Evolutionary conservation across 202 grass and related monocot species (phyloP), one percentile per base, ranked within the genome.

Genomic region (Elaeis oleifera): DNA sequence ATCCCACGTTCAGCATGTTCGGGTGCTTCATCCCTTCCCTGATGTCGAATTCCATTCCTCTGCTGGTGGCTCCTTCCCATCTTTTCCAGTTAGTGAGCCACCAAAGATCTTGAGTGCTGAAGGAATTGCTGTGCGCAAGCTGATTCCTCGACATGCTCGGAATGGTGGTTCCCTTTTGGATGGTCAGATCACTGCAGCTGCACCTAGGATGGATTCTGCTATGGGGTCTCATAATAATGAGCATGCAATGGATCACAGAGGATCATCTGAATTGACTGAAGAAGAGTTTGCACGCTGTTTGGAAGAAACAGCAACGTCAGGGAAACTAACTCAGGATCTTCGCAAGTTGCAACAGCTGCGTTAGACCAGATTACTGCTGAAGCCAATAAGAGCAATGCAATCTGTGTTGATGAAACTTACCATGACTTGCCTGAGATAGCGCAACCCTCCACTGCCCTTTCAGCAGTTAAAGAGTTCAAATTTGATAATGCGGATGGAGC

Each of bases 1-100:
- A 71, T 95, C 90, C 90, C 90, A 58, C 84, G 83, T 53, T 73
- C 90, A 1, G 77, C 69, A 68, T 95, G 86, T 71, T 95, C 90
- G 28, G 78, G 86, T 57, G 77, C 78, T 29, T 95, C 83, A 20
- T 90, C 83, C n/a, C 80, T 95, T 81, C 80, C 51, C 29, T 21
- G 74, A 81, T 54, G 21, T 18, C 23, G 65, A 68, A 16, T 22
- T 55, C 27, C n/a, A 39, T 44, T 56, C 18, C 22, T 16, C 51
- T 23, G 18, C 11, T 14, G 36, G 23, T 25, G 51, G 23, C 27
- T 55, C 54, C 20, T 65, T 81, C 88, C 81, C 36, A 44, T 22
- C 63, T 65, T 3, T 31, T 5, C 81, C 84, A 31, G 54, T 85
- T 68, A 54, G 75, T 27, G 75, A 77, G 52, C 25, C 78, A 60